These are phyloP conservation scores for Kazachstania psychrophila DNA, from an alignment of 805 yeast species.

Conservation along the genomic window DNA sequence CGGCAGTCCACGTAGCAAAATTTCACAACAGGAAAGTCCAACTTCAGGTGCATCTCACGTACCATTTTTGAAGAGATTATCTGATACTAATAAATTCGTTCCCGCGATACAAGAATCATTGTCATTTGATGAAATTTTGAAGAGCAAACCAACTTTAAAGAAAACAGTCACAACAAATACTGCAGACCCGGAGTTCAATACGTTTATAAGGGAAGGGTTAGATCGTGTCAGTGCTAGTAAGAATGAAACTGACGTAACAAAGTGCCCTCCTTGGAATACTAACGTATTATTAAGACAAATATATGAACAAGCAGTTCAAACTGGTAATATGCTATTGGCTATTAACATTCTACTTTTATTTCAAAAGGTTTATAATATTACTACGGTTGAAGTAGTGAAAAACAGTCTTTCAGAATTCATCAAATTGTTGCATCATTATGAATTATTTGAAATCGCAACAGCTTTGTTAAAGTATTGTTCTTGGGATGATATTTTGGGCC, in stretches of 20 bases:
- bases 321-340: conserved; percentile 25
- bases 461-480: conserved; percentile 28
- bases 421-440: conserved; percentile 25
- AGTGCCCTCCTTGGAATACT: conserved; percentile 27
- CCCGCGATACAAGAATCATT: conserved; percentile 1
- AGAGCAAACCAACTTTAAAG: too few species aligned
- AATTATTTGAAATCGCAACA: conserved; percentile 28
- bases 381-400: conserved; percentile 22
- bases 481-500: conserved; percentile 25
- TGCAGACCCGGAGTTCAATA: too few species aligned
- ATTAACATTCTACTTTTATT: conserved; percentile 24
- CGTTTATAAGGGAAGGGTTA: background rate
- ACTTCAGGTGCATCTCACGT: background rate
- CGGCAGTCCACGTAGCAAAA: conserved; percentile 16
- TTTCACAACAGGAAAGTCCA: conserved; percentile 12
- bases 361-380: conserved; percentile 23
- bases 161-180: too few species aligned
- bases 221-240: background rate
- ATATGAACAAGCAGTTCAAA: conserved; percentile 24
- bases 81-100: conserved; percentile 1
- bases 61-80: conserved; percentile 5
- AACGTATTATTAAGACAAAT: conserved; percentile 22
- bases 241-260: background rate
- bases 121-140: background rate
- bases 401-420: conserved; percentile 26